phyloP scores from a whole-genome alignment of 2,329 filamentous ascomycete species.

The Fusarium tjaetaba region DNA sequence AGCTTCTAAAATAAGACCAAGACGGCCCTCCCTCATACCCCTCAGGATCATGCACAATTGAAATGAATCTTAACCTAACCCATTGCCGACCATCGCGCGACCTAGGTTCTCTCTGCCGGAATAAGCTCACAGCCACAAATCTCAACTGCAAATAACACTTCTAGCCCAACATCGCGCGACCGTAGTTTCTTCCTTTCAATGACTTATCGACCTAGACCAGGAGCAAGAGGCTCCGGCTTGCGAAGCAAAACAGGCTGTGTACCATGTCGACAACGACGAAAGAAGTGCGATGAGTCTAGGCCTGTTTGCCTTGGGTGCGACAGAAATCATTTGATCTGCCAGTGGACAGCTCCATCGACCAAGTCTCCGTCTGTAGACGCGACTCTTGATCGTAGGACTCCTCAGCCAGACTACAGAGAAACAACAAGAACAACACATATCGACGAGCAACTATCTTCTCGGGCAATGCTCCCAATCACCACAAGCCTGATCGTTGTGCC shows the following conservation, averaged over 20 bases:
- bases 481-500: not conserved
- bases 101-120: too few relatives aligned
- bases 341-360: not conserved
- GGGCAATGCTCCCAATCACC: accelerated
- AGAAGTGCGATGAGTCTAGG: not conserved
- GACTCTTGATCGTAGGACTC: not conserved
- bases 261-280: not conserved
- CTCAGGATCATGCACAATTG: accelerated
- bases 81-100: too few relatives aligned
- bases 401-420: not conserved
- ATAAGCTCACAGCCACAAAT: too few relatives aligned
- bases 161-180: too few relatives aligned
- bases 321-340: not conserved
- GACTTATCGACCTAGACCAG: not conserved
- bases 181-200: not conserved
- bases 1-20: not conserved
- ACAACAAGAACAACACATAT: not conserved
- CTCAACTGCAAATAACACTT: too few relatives aligned
- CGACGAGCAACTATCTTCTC: not conserved
- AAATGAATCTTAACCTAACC: accelerated
- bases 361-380: not conserved
- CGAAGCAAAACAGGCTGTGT: not conserved
- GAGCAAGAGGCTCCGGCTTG: not conserved
- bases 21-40: not conserved
- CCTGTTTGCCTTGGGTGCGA: not conserved